Evolutionary conservation across 805 yeast species (phyloP).

Genomic region (Pichia cephalocereana): DNA sequence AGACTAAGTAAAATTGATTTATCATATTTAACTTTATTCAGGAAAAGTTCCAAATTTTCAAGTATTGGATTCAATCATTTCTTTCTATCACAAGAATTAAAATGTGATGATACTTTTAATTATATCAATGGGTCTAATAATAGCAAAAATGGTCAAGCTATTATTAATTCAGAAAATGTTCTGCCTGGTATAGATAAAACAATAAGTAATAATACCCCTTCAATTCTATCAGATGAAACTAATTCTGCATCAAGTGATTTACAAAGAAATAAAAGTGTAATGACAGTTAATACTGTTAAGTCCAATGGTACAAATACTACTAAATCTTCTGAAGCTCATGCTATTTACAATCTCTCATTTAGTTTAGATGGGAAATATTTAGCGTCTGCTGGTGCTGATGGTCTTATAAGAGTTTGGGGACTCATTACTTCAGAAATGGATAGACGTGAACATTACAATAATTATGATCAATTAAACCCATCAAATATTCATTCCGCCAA

Average conservation of each 20-base stretch:
- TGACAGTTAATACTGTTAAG: neutral
- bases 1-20: conserved; percentile 30
- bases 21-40: conserved; percentile 43
- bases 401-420: conserved; percentile 64
- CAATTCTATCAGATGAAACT: neutral
- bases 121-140: neutral
- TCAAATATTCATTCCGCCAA: neutral
- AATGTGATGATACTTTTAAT: conserved; percentile 11
- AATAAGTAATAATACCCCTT: neutral
- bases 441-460: conserved; percentile 22
- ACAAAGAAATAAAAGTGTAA: neutral
- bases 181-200: neutral
- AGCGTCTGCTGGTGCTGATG: conserved; percentile 79
- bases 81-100: conserved; percentile 59
- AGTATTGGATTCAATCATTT: conserved; percentile 40
- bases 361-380: conserved; percentile 72
- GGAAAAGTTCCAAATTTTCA: conserved; percentile 34
- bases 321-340: conserved; percentile 16
- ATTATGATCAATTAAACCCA: too few relatives aligned
- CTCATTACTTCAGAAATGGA: conserved; percentile 68
- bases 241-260: neutral
- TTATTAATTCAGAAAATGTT: neutral
- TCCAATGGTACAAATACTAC: neutral
- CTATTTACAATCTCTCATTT: conserved; percentile 70
- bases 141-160: too few relatives aligned